These are phyloP conservation scores for Exophiala spinifera DNA, from an alignment of 2,329 filamentous ascomycete genomes.

Conservation along the genomic window DNA sequence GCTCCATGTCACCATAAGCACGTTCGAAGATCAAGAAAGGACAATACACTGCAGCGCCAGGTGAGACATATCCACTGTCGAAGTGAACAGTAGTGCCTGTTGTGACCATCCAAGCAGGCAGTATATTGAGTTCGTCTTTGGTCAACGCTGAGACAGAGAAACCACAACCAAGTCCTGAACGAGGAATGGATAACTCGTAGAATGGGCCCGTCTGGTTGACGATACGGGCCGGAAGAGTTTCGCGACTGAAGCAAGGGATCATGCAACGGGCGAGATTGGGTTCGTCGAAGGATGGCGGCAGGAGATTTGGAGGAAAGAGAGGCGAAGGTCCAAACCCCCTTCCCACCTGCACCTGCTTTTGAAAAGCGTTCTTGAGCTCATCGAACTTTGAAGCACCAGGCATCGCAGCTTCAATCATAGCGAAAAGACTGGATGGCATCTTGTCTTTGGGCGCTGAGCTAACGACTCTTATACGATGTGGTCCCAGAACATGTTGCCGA, in stretches of 20 bases:
- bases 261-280: slow-evolving; percentile 24
- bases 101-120: slow-evolving; percentile 24
- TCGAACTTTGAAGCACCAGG: slow-evolving; percentile 17
- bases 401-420: slow-evolving; percentile 21
- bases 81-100: slow-evolving; percentile 27
- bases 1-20: slow-evolving; percentile 19
- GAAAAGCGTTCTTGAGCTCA: slow-evolving; percentile 21
- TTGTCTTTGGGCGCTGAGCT: slow-evolving; percentile 18
- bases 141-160: slow-evolving; percentile 23
- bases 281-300: slow-evolving; percentile 24
- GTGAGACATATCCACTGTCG: slow-evolving; percentile 26
- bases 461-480: slow-evolving; percentile 26
- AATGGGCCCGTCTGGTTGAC: slow-evolving; percentile 17
- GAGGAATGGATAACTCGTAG: slow-evolving; percentile 25
- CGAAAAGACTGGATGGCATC: slow-evolving; percentile 19
- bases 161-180: slow-evolving; percentile 26
- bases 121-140: slow-evolving; percentile 14
- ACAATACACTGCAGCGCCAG: slow-evolving; percentile 25
- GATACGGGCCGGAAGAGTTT: slow-evolving; percentile 26
- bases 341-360: slow-evolving; percentile 21
- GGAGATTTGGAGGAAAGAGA: slow-evolving; percentile 27
- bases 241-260: slow-evolving; percentile 25
- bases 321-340: slow-evolving; percentile 27
- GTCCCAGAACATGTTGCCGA: slow-evolving; percentile 24
- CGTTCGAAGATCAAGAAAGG: slow-evolving; percentile 28